Base-by-base conservation (phyloP, 2,329 filamentous ascomycete genomes). In the Curvularia hawaiiensis region DNA sequence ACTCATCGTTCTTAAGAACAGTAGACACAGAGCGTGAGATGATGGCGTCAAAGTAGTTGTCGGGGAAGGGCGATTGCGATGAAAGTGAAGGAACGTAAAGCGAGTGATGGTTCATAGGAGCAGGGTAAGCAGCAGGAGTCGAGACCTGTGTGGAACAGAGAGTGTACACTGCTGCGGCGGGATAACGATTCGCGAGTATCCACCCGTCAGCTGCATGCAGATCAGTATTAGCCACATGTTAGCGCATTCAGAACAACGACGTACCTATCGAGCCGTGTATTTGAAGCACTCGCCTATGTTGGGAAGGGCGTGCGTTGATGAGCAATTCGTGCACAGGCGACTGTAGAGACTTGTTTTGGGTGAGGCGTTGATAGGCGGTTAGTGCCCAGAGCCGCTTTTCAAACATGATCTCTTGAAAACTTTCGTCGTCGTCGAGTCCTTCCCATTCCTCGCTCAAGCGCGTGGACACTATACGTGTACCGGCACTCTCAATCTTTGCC, bases 321-420 rank as follows among this genome's bases (percentile, higher is more conserved):
- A 70, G 60, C 33, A 68, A 4, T 16, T 70, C 68, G 43, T 70
- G 68, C 22, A 66, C 62, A 12, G 68, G 68, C 12, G 65, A 68
- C 38, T 69, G 68, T 2, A 70, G 50, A 4, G 67, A 66, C 46
- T 70, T 70, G 43, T 69, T 65, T 41, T 70, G 66, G 9, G 68
- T 70, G 28, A 70, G 52, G 35, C 68, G 66, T 41, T 67, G 67
- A 40, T 69, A 70, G 1, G 67, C 68, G 11, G 64, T 66, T 31
- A 70, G 31, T 22, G 67, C 66, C 68, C 68, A 70, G 3, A 70
- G 61, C n/a, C 68, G 60, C 46, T 70, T 68, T 49, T 70, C 68
- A 28, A 70, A 70, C 38, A 67, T 33, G 45, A 70, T 62, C 41
- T 70, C 68, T 41, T 67, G 65, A 22, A 59, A 62, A 41, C 66